Base-by-base conservation (phyloP, 306 rosid species). In the Acmispon strigosus region DNA sequence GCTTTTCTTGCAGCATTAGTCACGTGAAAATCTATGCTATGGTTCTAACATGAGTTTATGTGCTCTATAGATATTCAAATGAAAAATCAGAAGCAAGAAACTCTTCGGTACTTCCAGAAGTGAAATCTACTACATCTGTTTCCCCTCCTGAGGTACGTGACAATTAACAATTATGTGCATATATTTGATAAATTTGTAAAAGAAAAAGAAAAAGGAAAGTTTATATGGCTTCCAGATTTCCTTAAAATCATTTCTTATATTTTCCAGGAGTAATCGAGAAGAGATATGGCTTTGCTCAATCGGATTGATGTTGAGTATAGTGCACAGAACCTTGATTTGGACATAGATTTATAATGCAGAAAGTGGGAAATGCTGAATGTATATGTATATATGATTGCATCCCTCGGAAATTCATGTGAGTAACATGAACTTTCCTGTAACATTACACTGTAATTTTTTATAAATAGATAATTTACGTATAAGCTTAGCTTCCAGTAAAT, bases 51-150 rank as follows among this genome's bases (percentile, higher is more conserved):
- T 73, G 45, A 22, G 64, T 54, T 61, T 79, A 51, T 77, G 65
- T 84, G 49, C 67, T 55, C 42, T 32, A 63, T 15, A 94, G 99
- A 34, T 94, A 91, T 84, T 89, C 97, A 27, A 94, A 94, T 74
- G 99, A 89, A 78, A 94, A 89, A 64, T 87, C 95, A 45, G 96
- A 91, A 78, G 88, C 89, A 60, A 90, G 95, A 73, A 82, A 82
- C 43, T 73, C 84, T 7, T 90, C 88, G 48, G 79, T 56, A 43
- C 81, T 86, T 13, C 17, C 63, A 43, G 97, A 87, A 66, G 80
- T 62, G 54, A 78, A 53, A 69, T 78, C 84, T 70, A 69, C 66
- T 75, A 66, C 80, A 37, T 65, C 77, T 44, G 36, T 27, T 66
- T 59, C 59, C 63, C 55, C 74, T 34, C 51, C 80, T 5, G 84